phyloP scores from a whole-genome alignment of 768 basidiomycete species.

The Termitomyces bulborhizus region DNA sequence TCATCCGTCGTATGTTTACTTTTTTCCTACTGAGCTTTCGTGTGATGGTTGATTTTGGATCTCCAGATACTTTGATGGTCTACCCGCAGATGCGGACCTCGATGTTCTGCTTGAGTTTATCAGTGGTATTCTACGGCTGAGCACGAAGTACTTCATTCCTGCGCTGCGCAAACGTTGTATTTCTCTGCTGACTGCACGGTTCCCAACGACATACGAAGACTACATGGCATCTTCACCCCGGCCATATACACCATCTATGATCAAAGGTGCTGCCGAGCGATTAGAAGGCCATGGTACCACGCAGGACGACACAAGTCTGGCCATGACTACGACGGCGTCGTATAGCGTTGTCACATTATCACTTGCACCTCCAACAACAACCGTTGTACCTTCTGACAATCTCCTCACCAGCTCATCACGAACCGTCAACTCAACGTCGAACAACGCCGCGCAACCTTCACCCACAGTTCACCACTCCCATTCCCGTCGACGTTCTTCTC shows the following conservation, averaged over 20 bases:
- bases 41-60: background rate
- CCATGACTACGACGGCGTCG: background rate
- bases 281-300: background rate
- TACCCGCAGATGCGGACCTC: constrained; percentile 29
- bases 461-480: background rate
- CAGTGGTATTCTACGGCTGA: constrained; percentile 52
- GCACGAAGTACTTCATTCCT: constrained; percentile 55
- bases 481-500: background rate
- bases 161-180: constrained; percentile 49
- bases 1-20: constrained; percentile 32
- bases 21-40: background rate
- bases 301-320: background rate
- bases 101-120: constrained; percentile 39
- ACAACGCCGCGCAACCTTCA: background rate
- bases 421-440: background rate
- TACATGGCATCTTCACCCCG: constrained; percentile 24
- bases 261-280: background rate
- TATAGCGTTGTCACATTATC: background rate
- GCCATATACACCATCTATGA: background rate
- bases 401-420: too few relatives aligned
- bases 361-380: background rate
- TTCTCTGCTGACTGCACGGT: constrained; percentile 33
- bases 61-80: constrained; percentile 30
- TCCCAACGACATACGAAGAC: constrained; percentile 32
- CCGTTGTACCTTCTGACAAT: background rate